phyloP scores from a whole-genome alignment of 208 protist species.

The Trypanosoma congolense region DNA sequence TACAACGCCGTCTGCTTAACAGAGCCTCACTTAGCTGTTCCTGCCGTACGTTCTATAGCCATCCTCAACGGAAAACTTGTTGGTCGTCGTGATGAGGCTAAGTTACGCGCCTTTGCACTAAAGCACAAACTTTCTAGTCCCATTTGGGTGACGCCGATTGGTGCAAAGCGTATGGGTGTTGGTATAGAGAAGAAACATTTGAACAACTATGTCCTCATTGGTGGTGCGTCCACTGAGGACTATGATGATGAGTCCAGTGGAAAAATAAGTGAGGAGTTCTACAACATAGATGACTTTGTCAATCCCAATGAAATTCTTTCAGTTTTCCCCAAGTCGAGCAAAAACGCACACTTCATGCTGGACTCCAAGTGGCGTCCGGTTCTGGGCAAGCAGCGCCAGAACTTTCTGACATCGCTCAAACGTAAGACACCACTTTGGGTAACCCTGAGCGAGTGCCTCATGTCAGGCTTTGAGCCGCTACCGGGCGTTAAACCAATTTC shows the following conservation, averaged over 20 bases:
- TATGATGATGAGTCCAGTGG: slow-evolving; percentile 28
- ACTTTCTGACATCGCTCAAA: slow-evolving; percentile 56
- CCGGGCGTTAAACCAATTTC: slow-evolving; percentile 22
- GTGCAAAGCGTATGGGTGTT: slow-evolving; percentile 58
- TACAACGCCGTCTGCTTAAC: slow-evolving; percentile 78
- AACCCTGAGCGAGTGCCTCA: slow-evolving; percentile 85
- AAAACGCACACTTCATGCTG: slow-evolving; percentile 81
- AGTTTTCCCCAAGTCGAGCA: slow-evolving; percentile 80
- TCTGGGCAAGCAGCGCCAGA: slow-evolving; percentile 76
- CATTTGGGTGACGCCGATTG: slow-evolving; percentile 69
- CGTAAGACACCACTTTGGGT: slow-evolving; percentile 74
- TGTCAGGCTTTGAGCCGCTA: slow-evolving; percentile 79
- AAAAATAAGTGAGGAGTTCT: slow-evolving; percentile 64
- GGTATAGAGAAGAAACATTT: slow-evolving; percentile 47
- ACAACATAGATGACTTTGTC: slow-evolving; percentile 82
- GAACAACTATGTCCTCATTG: slow-evolving; percentile 66
- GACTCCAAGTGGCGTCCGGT: slow-evolving; percentile 84
- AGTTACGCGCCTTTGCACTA: slow-evolving; percentile 70
- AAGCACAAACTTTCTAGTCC: slow-evolving; percentile 84
- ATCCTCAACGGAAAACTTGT: slow-evolving; percentile 76
- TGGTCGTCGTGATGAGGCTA: slow-evolving; percentile 70
- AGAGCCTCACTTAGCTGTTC: slow-evolving; percentile 70
- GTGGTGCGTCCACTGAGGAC: slow-evolving; percentile 43
- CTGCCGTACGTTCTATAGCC: slow-evolving; percentile 71
- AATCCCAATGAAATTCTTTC: slow-evolving; percentile 67